Evolutionary conservation across 1,284 basidiomycete genomes (phyloP).

Genomic region (Boletus smithii): DNA sequence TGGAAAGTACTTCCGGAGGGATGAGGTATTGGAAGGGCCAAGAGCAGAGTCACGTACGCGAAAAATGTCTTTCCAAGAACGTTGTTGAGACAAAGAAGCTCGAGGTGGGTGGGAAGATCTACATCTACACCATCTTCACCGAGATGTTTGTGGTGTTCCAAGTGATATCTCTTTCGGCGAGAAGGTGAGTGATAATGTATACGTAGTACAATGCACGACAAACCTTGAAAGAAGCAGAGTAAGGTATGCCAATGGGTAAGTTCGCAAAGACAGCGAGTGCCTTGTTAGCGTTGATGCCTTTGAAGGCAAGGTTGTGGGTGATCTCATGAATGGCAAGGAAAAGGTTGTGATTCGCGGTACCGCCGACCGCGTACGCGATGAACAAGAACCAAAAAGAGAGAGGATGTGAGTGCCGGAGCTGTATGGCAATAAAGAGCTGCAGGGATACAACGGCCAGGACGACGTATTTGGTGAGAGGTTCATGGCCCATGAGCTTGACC

Average conservation of each 20-base stretch:
- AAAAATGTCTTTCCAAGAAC: constrained; percentile 98
- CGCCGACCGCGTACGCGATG: constrained; percentile 84
- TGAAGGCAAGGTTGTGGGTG: constrained; percentile 96
- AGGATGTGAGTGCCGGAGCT: constrained; percentile 64
- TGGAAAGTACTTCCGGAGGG: constrained; percentile 77
- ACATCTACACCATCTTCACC: constrained; percentile 98
- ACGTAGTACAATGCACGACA: constrained; percentile 7
- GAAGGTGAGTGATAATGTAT: constrained; percentile 1
- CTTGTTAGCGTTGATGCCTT: constrained; percentile 81
- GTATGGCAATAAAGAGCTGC: constrained; percentile 68
- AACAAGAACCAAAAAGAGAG: constrained; percentile 73
- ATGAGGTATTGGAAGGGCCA: background rate
- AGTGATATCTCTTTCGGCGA: constrained; percentile 71
- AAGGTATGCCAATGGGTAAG: constrained; percentile 90
- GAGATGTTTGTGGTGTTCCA: constrained; percentile 91
- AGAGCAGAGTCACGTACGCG: constrained; percentile 54
- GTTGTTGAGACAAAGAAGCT: constrained; percentile 87
- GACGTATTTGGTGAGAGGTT: constrained; percentile 86
- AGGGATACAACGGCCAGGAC: constrained; percentile 76
- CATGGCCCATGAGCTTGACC: constrained; percentile 92
- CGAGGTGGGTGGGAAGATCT: constrained; percentile 85
- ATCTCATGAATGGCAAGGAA: constrained; percentile 99
- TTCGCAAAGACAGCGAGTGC: constrained; percentile 88
- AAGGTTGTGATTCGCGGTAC: constrained; percentile 94
- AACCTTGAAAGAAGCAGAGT: constrained; percentile 95